Percentiles rank a stretch among this genome's conserved stretches.
Conservation (phyloP, 2,329 filamentous ascomycete genomes). For the Diaporthe citri region DNA sequence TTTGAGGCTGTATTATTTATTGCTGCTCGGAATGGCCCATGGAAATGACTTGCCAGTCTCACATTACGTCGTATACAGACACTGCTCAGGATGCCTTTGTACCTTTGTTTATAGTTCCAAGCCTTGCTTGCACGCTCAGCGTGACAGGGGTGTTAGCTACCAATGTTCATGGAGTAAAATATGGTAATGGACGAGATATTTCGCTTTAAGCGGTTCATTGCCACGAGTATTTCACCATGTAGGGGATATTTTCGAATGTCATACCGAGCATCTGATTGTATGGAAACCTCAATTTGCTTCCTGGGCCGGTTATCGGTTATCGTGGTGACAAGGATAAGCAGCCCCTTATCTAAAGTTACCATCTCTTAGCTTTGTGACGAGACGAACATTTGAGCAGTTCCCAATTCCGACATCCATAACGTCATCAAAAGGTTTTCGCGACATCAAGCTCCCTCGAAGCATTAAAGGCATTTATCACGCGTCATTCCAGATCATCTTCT, state of each 20-base stretch:
- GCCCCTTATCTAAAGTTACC: slow-evolving; percentile 7
- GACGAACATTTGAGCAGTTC: neutral
- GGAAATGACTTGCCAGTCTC: too few species aligned
- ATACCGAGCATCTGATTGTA: neutral
- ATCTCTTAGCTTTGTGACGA: neutral
- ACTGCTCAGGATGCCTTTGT: neutral
- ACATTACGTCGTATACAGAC: too few species aligned
- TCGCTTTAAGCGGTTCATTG: neutral
- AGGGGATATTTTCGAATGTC: neutral
- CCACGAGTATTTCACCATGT: neutral
- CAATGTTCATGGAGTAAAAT: neutral
- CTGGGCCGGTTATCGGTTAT: neutral
- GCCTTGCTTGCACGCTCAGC: neutral
- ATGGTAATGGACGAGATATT: neutral
- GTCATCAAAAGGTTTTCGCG: slow-evolving; percentile 34
- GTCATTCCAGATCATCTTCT: slow-evolving; percentile 9
- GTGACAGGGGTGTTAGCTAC: neutral
- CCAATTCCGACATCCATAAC: slow-evolving; percentile 21
- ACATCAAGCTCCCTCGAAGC: slow-evolving; percentile 26
- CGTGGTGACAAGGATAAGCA: slow-evolving; percentile 17
- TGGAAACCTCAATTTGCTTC: neutral
- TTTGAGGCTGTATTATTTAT: neutral
- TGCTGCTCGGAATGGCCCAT: neutral
- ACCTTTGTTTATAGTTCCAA: too few species aligned
- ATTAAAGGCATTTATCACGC: slow-evolving; percentile 18